Conservation (phyloP, 345 rosid genomes). For the Aquilaria sinensis region DNA sequence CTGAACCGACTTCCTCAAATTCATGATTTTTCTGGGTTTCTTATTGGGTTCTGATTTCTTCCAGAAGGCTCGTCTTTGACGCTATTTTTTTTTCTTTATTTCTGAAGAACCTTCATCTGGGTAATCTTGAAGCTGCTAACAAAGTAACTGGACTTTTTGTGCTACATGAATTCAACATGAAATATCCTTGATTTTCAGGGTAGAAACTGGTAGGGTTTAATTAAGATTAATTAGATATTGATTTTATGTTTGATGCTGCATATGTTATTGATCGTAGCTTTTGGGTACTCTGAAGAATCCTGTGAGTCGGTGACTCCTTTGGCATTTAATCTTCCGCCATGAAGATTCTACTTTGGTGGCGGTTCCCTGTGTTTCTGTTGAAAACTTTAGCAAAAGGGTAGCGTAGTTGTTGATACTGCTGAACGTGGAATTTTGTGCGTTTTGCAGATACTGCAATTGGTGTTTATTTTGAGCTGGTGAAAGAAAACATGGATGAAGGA, state of each 20-base stretch:
- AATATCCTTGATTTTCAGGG: background rate
- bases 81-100: slow-evolving; percentile 12
- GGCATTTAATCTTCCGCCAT: slow-evolving; percentile 25
- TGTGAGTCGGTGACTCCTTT: slow-evolving; percentile 14
- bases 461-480: slow-evolving; percentile 6
- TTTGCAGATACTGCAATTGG: slow-evolving; percentile 10
- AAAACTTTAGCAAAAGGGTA: too few relatives aligned
- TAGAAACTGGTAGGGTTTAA: slow-evolving; percentile 8
- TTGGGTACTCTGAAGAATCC: slow-evolving; percentile 9
- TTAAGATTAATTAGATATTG: background rate
- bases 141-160: slow-evolving; percentile 4
- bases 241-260: slow-evolving; percentile 3
- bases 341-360: background rate
- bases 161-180: background rate
- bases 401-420: slow-evolving; percentile 2
- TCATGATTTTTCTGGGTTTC: background rate
- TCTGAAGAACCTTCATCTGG: slow-evolving; percentile 21
- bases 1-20: background rate
- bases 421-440: background rate
- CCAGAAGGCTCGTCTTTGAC: slow-evolving; percentile 5
- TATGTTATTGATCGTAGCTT: slow-evolving; percentile 12
- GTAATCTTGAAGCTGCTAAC: slow-evolving; percentile 22
- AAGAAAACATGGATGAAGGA: slow-evolving; percentile 35
- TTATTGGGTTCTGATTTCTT: slow-evolving; percentile 1
- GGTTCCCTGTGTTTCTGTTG: slow-evolving; percentile 8